Evolutionary conservation across 1,139 yeast genomes (phyloP).

Genomic region (Blastobotrys malaysiensis): DNA sequence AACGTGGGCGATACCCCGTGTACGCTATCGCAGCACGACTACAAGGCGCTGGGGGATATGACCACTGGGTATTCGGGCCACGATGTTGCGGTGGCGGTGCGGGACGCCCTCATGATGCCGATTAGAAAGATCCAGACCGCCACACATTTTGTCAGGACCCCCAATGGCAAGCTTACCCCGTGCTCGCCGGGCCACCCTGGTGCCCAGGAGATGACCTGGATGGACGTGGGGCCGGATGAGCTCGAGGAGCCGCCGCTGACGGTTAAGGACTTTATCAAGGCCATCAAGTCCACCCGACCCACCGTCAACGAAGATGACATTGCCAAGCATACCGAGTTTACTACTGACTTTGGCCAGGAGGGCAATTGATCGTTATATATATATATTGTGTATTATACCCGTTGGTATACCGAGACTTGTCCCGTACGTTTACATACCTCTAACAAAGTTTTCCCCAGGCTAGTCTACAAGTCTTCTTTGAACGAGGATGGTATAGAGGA

Average conservation of each 20-base stretch:
- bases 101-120: slow-evolving; percentile 98
- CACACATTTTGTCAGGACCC: slow-evolving; percentile 63
- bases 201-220: slow-evolving; percentile 90
- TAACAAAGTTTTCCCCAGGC: too few relatives aligned
- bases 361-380: slow-evolving; percentile 51
- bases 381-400: not conserved
- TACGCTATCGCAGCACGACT: slow-evolving; percentile 66
- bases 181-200: slow-evolving; percentile 93
- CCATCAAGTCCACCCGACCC: slow-evolving; percentile 87
- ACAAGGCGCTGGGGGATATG: slow-evolving; percentile 76
- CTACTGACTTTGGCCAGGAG: slow-evolving; percentile 94
- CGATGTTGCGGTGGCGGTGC: slow-evolving; percentile 92
- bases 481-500: slow-evolving; percentile 40
- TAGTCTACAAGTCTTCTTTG: not conserved
- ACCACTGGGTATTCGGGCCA: slow-evolving; percentile 98
- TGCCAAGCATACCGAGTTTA: slow-evolving; percentile 77
- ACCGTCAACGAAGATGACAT: slow-evolving; percentile 87
- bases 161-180: slow-evolving; percentile 58
- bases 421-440: not conserved
- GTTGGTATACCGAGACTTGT: not conserved
- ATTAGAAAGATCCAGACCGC: slow-evolving; percentile 93
- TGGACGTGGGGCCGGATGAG: slow-evolving; percentile 84
- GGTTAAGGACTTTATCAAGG: slow-evolving; percentile 87
- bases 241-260: slow-evolving; percentile 84
- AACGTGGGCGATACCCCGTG: slow-evolving; percentile 92